phyloP scores from a whole-genome alignment of 176 grass and related monocot genomes.

The Elymus sibiricus region DNA sequence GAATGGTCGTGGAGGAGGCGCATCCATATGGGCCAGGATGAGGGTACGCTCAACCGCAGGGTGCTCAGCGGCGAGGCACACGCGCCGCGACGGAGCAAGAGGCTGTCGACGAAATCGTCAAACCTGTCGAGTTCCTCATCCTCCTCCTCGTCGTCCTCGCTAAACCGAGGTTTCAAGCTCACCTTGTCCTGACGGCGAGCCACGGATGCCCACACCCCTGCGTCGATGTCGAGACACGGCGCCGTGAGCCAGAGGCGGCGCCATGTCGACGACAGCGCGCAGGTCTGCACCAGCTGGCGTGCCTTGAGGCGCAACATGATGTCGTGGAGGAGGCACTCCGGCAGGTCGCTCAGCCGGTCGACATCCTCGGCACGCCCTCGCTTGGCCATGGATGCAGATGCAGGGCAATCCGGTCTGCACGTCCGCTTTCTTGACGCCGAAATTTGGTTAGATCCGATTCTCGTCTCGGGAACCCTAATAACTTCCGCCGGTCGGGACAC shows the following conservation, averaged over 20 bases:
- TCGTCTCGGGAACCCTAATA: too few relatives aligned
- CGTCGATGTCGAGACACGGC: neutral
- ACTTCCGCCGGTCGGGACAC: too few relatives aligned
- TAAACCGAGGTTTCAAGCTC: neutral
- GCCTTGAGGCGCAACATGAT: too few relatives aligned
- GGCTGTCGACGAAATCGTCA: neutral
- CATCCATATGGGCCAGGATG: neutral
- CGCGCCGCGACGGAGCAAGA: neutral
- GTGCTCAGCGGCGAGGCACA: neutral
- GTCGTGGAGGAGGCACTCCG: too few relatives aligned
- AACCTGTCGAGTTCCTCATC: neutral
- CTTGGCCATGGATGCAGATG: too few relatives aligned
- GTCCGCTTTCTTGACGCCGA: too few relatives aligned
- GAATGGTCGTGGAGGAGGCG: neutral
- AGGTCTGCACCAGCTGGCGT: too few relatives aligned
- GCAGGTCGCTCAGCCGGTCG: too few relatives aligned
- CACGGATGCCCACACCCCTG: neutral
- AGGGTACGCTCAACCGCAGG: neutral
- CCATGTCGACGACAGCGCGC: too few relatives aligned
- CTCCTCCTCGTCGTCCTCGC: neutral
- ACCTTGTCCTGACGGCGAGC: neutral
- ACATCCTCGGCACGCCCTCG: too few relatives aligned
- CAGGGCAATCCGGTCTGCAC: too few relatives aligned
- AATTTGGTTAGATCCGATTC: too few relatives aligned
- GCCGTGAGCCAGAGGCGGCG: neutral